A percentile compares a stretch with the other conserved stretches of the same genome.
phyloP scores from a whole-genome alignment of 2,329 filamentous ascomycete species.

The Zalaria sp. region DNA sequence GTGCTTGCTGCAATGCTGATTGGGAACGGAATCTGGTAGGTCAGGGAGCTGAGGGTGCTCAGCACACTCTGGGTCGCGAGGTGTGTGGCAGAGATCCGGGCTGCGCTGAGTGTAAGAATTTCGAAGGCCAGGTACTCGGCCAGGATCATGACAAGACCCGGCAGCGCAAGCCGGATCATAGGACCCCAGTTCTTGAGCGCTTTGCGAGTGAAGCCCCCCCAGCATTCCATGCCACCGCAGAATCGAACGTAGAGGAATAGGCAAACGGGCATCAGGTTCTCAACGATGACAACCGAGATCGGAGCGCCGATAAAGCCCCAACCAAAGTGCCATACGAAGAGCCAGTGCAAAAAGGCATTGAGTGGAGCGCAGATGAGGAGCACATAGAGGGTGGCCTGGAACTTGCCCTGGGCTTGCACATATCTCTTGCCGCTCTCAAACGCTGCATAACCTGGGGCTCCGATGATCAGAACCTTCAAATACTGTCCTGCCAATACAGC shows the following conservation, averaged over 20 bases:
- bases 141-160: constrained; percentile 83
- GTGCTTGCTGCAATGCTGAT: constrained; percentile 81
- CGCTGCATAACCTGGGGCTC: constrained; percentile 59
- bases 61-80: constrained; percentile 83
- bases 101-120: constrained; percentile 67
- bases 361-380: constrained; percentile 67
- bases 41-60: constrained; percentile 23
- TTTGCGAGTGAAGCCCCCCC: constrained; percentile 57
- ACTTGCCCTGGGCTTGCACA: constrained; percentile 75
- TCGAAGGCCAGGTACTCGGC: constrained; percentile 89
- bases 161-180: constrained; percentile 76
- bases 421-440: constrained; percentile 75
- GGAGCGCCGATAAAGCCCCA: constrained; percentile 66
- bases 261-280: constrained; percentile 55
- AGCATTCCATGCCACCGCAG: constrained; percentile 55
- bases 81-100: constrained; percentile 62
- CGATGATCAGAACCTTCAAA: constrained; percentile 51
- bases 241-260: constrained; percentile 61
- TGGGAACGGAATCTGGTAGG: constrained; percentile 51
- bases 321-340: constrained; percentile 56
- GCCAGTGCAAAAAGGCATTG: constrained; percentile 66
- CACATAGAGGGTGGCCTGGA: constrained; percentile 67
- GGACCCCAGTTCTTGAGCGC: constrained; percentile 61
- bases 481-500: constrained; percentile 59
- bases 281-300: constrained; percentile 59